These are phyloP conservation scores for Dictyostelium firmibasis DNA, from an alignment of 78 protist species.

Conservation along the genomic window DNA sequence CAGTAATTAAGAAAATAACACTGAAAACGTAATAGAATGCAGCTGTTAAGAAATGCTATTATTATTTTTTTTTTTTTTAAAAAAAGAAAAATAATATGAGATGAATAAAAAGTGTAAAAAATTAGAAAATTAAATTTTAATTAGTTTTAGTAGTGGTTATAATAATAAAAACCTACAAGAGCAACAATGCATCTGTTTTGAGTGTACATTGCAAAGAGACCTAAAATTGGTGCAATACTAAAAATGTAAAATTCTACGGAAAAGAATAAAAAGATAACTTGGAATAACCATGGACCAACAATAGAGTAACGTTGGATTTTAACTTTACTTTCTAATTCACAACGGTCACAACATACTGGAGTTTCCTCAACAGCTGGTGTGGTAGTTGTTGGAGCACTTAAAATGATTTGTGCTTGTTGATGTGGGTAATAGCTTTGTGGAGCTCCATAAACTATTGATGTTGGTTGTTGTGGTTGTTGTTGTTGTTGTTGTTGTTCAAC, in stretches of 20 bases:
- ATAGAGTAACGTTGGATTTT: not conserved
- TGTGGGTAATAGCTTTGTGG: not conserved
- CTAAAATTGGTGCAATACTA: not conserved
- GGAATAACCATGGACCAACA: not conserved
- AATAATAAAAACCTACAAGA: not conserved
- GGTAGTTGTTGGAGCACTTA: not conserved
- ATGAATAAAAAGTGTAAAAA: not conserved
- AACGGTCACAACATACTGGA: slow-evolving; percentile 19
- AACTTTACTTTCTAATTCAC: not conserved
- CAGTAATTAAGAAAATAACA: not conserved
- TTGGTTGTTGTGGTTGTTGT: not conserved
- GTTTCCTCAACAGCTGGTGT: not conserved
- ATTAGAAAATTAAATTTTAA: too few species aligned
- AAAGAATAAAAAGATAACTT: not conserved
- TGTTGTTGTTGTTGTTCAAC: not conserved
- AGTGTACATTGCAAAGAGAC: slow-evolving; percentile 11
- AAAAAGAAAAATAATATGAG: not conserved
- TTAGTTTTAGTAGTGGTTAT: too few species aligned
- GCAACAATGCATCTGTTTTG: not conserved
- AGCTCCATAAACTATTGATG: not conserved
- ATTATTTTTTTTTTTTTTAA: not conserved
- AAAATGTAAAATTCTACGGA: not conserved
- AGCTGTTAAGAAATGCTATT: slow-evolving; percentile 9
- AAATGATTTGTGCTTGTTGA: not conserved
- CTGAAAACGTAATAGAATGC: not conserved